Base-by-base conservation (phyloP, 2,329 filamentous ascomycete genomes). In the Cladobotryum protrusum region DNA sequence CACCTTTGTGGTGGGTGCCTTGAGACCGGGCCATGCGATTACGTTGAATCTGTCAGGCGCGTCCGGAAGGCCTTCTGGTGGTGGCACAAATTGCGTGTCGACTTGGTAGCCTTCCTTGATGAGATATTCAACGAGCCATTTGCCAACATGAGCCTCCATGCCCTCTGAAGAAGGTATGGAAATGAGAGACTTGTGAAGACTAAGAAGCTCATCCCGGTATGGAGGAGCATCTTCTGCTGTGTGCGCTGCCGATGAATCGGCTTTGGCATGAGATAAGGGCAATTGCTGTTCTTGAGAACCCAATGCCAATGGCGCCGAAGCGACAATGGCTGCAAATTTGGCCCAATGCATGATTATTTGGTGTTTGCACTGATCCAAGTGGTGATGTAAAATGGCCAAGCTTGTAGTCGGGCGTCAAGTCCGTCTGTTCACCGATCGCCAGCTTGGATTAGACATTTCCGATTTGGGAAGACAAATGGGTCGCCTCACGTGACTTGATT, bases 141-240 rank as follows among this genome's bases (percentile, higher is more conserved):
- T 63, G 40, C 85, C 88, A 7, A 90, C 82, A 1, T 76, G 69
- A 39, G 79, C 70, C 65, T 96, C 90, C 54, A 84, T 76, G 42
- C 79, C 80, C 3, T 79, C 83, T 54, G 89, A 78, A 1, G 89
- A 95, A 45, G 85, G 76, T 41, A 85, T 85, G 51, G 85, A 75
- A 29, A 91, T 76, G n/a, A 96, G 80, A 14, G 81, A 77, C 47
- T 83, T 81, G 70, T 95, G 90, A 12, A 95, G 77, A 15, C 77
- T 75, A 40, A 95, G 75, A 1, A 96, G 77, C 36, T 70, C 64
- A 3, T 69, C 57, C 35, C 78, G 75, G 55, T 69, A 70, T 18
- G 63, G 56, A 4, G 67, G 65, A 32, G 62, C 57, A 47, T 61
- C 54, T 20, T 54, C 42, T 15, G 35, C 40, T 36, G 7, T 8